Evolutionary conservation across 2,329 filamentous ascomycete genomes (phyloP), one percentile per base, ranked within the genome.

Genomic region (Geosmithia putterillii): DNA sequence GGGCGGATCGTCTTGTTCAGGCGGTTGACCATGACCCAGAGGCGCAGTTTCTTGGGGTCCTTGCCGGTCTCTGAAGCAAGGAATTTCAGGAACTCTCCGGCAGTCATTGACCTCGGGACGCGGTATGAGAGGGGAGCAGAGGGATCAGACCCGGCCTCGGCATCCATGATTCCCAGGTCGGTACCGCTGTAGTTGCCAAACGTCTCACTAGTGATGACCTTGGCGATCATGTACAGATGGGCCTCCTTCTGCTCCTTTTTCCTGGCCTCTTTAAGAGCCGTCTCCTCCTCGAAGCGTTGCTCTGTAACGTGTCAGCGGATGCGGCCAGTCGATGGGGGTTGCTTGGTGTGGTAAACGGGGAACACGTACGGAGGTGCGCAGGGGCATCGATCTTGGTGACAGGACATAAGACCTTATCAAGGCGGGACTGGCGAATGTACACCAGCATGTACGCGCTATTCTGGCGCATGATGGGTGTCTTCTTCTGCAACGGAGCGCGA

Each of bases 391-490:
- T 74, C 49, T 83, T 73, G n/a, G 76, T 73, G 34, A 92, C 83
- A 0, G 81, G 76, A 37, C 82, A 77, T 43, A 98, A 71, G 40
- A 96, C 81, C 50, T 85, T 74, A 55, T 95, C 85, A n/a, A 94
- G 64, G 45, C 82, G 78, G 42, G 82, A 84, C 59, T 95, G 86
- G 39, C 92, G 82, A 50, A 98, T 87, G 57, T 98, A 98, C 2
- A 98, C 94, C 70, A 98, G 66, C 92, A 98, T 98, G 70, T 98
- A 98, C 5, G 92, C 94, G 60, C 89, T 98, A 63, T 80, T 82
- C 47, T 79, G 76, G 43, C 79, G 72, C 64, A 81, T 73, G 53
- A 78, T 61, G 2, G 76, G 74, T 3, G 67, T 61, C 56, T 74
- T 74, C 59, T 76, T 79, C 41, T 71, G 67, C n/a, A 65, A 54